These are phyloP conservation scores for Brasenia schreberi DNA, from an alignment of 164 flowering plant species.

Conservation along the genomic window DNA sequence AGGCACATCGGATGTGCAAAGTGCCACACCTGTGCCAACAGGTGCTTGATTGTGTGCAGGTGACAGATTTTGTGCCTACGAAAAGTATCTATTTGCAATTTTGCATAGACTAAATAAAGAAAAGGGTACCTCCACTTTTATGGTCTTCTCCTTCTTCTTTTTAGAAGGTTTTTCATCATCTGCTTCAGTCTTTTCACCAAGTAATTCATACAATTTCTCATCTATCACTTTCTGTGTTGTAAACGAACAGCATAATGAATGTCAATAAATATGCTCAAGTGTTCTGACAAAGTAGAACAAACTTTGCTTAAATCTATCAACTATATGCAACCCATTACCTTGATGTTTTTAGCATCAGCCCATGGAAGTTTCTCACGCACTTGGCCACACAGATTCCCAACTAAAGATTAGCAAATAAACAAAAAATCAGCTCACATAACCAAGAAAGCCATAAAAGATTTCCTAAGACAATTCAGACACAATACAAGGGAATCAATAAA, in stretches of 20 bases:
- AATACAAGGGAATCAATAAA: background rate
- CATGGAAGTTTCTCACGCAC: slow-evolving; percentile 74
- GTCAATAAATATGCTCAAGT: background rate
- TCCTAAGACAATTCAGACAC: background rate
- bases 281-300: background rate
- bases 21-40: no score
- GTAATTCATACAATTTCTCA: slow-evolving; percentile 47
- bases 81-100: background rate
- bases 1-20: no score
- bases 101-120: background rate
- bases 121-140: slow-evolving; percentile 45
- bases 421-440: no score
- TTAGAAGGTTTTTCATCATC: slow-evolving; percentile 71
- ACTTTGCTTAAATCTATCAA: background rate
- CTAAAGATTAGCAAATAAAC: slow-evolving; percentile 19
- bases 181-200: slow-evolving; percentile 91
- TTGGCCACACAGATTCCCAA: slow-evolving; percentile 67
- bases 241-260: slow-evolving; percentile 3
- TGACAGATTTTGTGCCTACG: background rate
- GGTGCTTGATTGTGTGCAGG: background rate
- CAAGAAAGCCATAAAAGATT: background rate
- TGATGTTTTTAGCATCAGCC: slow-evolving; percentile 87
- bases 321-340: slow-evolving; percentile 31
- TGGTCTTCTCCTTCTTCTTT: slow-evolving; percentile 87
- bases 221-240: slow-evolving; percentile 50